Conservation (phyloP, 2,329 filamentous ascomycete genomes). For the Colletotrichum sp. region DNA sequence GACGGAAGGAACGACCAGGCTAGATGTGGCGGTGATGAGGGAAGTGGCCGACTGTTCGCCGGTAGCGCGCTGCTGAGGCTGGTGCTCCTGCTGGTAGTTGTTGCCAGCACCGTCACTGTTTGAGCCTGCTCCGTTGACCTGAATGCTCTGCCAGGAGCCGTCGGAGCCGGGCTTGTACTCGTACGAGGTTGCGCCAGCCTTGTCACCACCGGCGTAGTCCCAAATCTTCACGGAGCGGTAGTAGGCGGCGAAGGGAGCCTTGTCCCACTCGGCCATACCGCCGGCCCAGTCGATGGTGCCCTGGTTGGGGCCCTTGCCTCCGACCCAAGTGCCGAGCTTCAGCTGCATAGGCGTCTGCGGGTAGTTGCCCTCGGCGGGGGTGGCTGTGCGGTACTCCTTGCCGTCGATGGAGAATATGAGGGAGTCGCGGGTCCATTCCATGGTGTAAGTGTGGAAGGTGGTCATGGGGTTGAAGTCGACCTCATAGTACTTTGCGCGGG, state of each 20-base stretch:
- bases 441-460: constrained; percentile 66
- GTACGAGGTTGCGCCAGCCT: constrained; percentile 28
- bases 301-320: constrained; percentile 49
- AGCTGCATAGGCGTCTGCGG: constrained; percentile 74
- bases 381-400: constrained; percentile 48
- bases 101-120: constrained; percentile 7
- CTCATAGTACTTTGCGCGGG: constrained; percentile 53
- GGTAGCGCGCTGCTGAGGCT: neutral
- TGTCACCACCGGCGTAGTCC: constrained; percentile 34
- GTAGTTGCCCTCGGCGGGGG: constrained; percentile 58
- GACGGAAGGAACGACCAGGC: constrained; percentile 35
- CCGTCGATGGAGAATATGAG: constrained; percentile 67
- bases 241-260: constrained; percentile 28
- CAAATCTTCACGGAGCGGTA: constrained; percentile 30
- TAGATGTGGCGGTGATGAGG: constrained; percentile 19
- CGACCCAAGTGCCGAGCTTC: constrained; percentile 65
- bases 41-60: neutral
- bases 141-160: constrained; percentile 32
- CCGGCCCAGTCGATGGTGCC: constrained; percentile 74
- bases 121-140: constrained; percentile 31
- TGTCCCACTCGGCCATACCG: constrained; percentile 45
- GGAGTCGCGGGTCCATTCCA: constrained; percentile 68
- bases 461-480: constrained; percentile 43
- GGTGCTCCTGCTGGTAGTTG: neutral
- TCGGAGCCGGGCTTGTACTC: constrained; percentile 28